Evolutionary conservation across 768 basidiomycete species (phyloP), one percentile per base, ranked within the genome.

Genomic region (Mycena chlorophos): DNA sequence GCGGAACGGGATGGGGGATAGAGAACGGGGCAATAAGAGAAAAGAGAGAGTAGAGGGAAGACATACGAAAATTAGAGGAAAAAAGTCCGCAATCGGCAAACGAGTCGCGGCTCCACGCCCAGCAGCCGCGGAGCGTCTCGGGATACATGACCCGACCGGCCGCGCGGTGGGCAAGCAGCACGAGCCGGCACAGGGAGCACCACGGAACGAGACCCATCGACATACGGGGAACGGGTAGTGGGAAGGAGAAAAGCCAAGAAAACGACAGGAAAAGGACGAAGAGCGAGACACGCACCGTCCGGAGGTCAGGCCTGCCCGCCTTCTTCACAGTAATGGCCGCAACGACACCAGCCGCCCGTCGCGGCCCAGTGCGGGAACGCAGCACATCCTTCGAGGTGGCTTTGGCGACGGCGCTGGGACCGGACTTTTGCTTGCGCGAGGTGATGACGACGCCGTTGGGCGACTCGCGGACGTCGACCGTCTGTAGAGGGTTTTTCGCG

Each of bases 251-350:
- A 27, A 20, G 16, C 22, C 14, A 19, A n/a, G 30, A 56, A 30
- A 50, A 49, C 16, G 37, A 19, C 64, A 52, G 63, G 43, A 54
- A 58, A 49, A 28, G 55, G 12, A 58, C 27, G 37, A 20, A 46
- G 38, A 51, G 42, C 45, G 20, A 37, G 20, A n/a, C n/a, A 80
- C 89, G 81, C 75, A 91, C 90, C 49, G 78, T 70, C 51, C 90
- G 83, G 63, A 93, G 81, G 71, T 93, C 91, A 54, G 88, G 80
- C 54, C 91, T 81, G 77, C 91, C 91, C 45, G 84, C 84, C 64
- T 77, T 80, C 77, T 79, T 89, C 30, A 85, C 80, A 51, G 73
- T 68, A 59, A 52, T 55, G 60, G 75, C 71, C 27, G 88, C 76
- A 51, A 79, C 82, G 60, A 88, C 76, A 66, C 91, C 88, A 55